A percentile compares a stretch with the other conserved stretches of the same genome.
phyloP scores from a whole-genome alignment of 768 basidiomycete genomes.

The Mycena galopus region DNA sequence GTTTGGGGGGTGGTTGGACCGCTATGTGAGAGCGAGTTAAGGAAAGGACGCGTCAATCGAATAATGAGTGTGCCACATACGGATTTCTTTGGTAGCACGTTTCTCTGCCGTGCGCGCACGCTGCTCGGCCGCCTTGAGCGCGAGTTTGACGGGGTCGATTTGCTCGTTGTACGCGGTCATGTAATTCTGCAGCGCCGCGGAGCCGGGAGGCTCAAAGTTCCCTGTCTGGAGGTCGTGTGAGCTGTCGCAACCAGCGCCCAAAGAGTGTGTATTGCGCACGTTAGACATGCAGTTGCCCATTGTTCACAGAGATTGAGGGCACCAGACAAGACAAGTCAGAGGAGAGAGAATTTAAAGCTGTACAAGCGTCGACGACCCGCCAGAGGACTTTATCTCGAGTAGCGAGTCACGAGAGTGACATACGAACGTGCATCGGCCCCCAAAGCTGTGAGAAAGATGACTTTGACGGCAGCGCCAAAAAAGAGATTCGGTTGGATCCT shows the following conservation, averaged over 20 bases:
- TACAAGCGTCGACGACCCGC: not conserved
- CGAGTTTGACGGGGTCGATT: constrained; percentile 28
- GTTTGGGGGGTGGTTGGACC: constrained; percentile 9
- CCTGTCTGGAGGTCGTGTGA: constrained; percentile 38
- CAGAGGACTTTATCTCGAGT: not conserved
- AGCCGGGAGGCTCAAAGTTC: constrained; percentile 37
- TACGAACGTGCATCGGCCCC: constrained; percentile 25
- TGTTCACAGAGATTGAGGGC: not conserved
- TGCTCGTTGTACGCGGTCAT: constrained; percentile 14
- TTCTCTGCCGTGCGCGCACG: constrained; percentile 25
- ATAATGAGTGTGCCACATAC: not conserved
- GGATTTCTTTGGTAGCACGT: constrained; percentile 2
- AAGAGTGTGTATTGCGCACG: constrained; percentile 4
- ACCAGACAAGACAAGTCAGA: not conserved
- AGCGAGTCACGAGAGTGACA: constrained; percentile 26
- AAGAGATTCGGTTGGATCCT: not conserved
- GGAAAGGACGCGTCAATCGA: no score
- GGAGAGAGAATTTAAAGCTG: not conserved
- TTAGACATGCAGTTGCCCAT: constrained; percentile 43
- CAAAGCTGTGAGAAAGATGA: constrained; percentile 6
- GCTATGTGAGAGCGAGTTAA: not conserved
- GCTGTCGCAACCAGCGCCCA: constrained; percentile 9
- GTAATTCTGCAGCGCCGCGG: constrained; percentile 20
- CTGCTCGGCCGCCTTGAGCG: constrained; percentile 11
- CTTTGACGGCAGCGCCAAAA: not conserved